These are phyloP conservation scores for Atkinsonella hypoxylon DNA, from an alignment of 2,329 filamentous ascomycete genomes.

Conservation along the genomic window DNA sequence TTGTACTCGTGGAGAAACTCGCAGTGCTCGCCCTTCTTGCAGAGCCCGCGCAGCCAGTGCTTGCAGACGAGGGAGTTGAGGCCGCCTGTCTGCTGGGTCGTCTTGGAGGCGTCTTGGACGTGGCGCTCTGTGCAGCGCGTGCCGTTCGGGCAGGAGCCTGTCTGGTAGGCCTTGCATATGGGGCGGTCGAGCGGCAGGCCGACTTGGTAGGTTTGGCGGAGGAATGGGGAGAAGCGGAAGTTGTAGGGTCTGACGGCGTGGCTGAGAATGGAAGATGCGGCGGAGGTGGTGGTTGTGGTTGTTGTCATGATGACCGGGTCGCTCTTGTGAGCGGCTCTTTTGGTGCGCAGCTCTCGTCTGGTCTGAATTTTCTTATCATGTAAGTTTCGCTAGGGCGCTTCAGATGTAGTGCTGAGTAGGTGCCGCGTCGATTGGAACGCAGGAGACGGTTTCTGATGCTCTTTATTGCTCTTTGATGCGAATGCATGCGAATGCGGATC, in stretches of 20 bases:
- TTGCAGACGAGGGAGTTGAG: constrained; percentile 90
- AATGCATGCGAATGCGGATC: too few species aligned
- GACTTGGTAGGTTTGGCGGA: constrained; percentile 73
- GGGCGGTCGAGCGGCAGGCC: constrained; percentile 68
- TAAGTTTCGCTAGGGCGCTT: too few species aligned
- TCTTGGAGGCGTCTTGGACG: constrained; percentile 26
- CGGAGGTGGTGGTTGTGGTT: constrained; percentile 9
- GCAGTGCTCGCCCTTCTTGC: constrained; percentile 94
- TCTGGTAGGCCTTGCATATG: constrained; percentile 73
- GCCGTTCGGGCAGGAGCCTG: constrained; percentile 79
- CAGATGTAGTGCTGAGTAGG: background rate
- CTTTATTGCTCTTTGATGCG: too few species aligned
- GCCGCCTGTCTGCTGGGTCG: constrained; percentile 28
- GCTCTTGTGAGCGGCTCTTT: background rate
- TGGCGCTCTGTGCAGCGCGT: constrained; percentile 80
- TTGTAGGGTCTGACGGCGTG: constrained; percentile 46
- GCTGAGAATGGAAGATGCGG: constrained; percentile 38
- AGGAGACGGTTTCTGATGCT: background rate
- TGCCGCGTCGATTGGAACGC: background rate
- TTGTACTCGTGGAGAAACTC: constrained; percentile 99
- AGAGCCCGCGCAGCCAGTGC: constrained; percentile 93
- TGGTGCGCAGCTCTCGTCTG: background rate
- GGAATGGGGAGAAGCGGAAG: constrained; percentile 80
- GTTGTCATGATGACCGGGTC: constrained; percentile 16
- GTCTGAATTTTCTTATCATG: background rate